Base-by-base conservation (phyloP, 2,329 filamentous ascomycete genomes). In the Sphaceloma murrayae region DNA sequence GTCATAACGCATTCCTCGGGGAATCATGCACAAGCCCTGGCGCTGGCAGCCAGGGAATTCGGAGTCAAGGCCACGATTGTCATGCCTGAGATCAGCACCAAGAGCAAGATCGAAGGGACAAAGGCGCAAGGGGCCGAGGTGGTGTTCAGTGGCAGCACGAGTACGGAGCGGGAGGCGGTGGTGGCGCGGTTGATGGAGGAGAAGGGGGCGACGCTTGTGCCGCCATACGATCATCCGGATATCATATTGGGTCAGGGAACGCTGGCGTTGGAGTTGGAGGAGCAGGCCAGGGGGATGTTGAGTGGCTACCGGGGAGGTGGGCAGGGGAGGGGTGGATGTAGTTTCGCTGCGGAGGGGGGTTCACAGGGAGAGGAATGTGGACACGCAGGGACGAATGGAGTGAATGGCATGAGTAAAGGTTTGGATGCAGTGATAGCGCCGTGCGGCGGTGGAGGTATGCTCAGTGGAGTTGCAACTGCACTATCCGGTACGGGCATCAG, bases 211-310 rank as follows among this genome's bases (percentile, higher is more conserved):
- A 77, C 80, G 1, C 68, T 95, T 7, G 74, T 98, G 3, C 88
- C 88, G 44, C 88, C 91, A 0, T 95, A 95, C 60, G 85, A 96
- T 61, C 85, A 96, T 63, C 82, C 84, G 2, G 78, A 95, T 61
- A 87, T 95, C 52, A 82, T 96, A 46, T 75, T 94, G 0, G 89
- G 91, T 0, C 88, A 95, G 67, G 91, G 89, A n/a, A 96, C 89
- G 0, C 70, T 85, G 49, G 88, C 79, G 0, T 62, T 95, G 4
- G 91, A 98, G 62, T 63, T 95, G 24, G 80, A 87, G 58, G 67
- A 74, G 48, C 88, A 96, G 58, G 83, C 80, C 1, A 62, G 58
- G 3, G 68, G 71, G 32, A 54, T 80, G 49, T 67, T 80, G 31
- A 21, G 55, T 51, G 13, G 52, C 17, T 45, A 45, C 19, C 7